Base-by-base conservation (phyloP, 2,329 filamentous ascomycete species). In the Pleomassaria siparia region DNA sequence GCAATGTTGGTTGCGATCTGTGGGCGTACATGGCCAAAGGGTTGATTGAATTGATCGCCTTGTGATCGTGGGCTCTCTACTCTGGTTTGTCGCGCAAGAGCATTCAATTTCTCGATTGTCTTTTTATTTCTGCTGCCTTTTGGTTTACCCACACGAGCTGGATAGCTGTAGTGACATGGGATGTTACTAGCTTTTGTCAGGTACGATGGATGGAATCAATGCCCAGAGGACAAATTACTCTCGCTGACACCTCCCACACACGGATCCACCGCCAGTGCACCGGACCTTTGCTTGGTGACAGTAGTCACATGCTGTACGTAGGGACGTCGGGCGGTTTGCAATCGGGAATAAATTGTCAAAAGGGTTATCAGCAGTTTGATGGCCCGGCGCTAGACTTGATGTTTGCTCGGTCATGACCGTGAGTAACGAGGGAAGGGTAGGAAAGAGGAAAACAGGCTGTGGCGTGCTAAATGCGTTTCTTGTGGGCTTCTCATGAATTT, bases 91-190 rank as follows among this genome's bases (percentile, higher is more conserved):
- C n/a, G 28, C 5, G 37, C 20, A 40, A 40, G 37, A 16, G 21
- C 37, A 10, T 40, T 40, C 28, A 30, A 30, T 13, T 21, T 43
- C 16, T 43, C 40, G 16, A 43, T 5, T 21, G 40, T 43, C 25
- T 43, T 43, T 15, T 43, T 43, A 15, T 43, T 43, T 16, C 32
- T 43, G 11, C n/a, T 18, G 10, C 40, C 40, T 32, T 43, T 43
- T 12, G 40, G 40, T 21, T 43, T 43, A 18, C 40, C 40, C 6
- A 29, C 15, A 32, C 40, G 40, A 22, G 5, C 28, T 11, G 26
- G n/a, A 22, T 43, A 43, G 15, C 40, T 43, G 26, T 43, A 43
- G 40, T 43, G 24, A 25, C 40, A 43, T 21, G 20, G 15, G 10
- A 43, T n/a, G 16, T 43, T 32, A 18, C 40, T 43, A 13, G 16